A percentile compares a stretch with the other conserved stretches of the same genome.
These are phyloP conservation scores for Corchorus capsularis DNA, from an alignment of 345 rosid genomes.

Conservation along the genomic window DNA sequence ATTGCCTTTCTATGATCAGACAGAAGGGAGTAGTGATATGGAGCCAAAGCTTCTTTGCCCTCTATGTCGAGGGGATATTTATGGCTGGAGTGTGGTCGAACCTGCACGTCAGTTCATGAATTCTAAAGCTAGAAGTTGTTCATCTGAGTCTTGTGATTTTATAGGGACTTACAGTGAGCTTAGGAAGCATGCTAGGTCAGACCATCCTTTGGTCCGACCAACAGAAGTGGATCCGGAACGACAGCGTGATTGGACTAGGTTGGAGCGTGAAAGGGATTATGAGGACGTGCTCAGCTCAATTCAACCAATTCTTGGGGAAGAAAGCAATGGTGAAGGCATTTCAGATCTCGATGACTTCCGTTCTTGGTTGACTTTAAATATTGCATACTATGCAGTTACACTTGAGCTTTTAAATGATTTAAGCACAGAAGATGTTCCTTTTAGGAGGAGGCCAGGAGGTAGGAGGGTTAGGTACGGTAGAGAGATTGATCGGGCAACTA, in stretches of 20 bases:
- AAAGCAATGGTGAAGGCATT: not conserved
- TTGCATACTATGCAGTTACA: conserved; percentile 4
- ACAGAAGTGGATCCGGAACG: conserved; percentile 46
- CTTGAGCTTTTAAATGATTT: conserved; percentile 12
- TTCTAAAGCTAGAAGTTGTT: conserved; percentile 54
- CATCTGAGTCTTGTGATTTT: conserved; percentile 48
- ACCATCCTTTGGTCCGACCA: conserved; percentile 49
- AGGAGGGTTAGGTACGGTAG: conserved; percentile 22
- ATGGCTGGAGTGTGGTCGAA: conserved; percentile 46
- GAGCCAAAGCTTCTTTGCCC: conserved; percentile 48
- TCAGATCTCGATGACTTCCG: not conserved
- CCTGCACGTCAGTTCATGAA: conserved; percentile 58
- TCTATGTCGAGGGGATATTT: conserved; percentile 58
- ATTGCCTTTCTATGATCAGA: conserved; percentile 1
- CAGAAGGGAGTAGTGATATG: conserved; percentile 21
- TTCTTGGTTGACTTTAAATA: conserved; percentile 9
- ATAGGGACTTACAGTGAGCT: conserved; percentile 54
- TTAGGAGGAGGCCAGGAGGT: conserved; percentile 9
- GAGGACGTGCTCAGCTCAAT: conserved; percentile 38
- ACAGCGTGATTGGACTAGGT: conserved; percentile 44
- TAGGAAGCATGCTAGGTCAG: conserved; percentile 58
- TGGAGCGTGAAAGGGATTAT: conserved; percentile 44
- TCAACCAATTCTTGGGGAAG: not conserved
- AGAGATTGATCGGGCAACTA: not conserved
- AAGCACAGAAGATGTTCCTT: not conserved